These are phyloP conservation scores for Xylaria digitata DNA, from an alignment of 2,329 filamentous ascomycete genomes.

Conservation along the genomic window DNA sequence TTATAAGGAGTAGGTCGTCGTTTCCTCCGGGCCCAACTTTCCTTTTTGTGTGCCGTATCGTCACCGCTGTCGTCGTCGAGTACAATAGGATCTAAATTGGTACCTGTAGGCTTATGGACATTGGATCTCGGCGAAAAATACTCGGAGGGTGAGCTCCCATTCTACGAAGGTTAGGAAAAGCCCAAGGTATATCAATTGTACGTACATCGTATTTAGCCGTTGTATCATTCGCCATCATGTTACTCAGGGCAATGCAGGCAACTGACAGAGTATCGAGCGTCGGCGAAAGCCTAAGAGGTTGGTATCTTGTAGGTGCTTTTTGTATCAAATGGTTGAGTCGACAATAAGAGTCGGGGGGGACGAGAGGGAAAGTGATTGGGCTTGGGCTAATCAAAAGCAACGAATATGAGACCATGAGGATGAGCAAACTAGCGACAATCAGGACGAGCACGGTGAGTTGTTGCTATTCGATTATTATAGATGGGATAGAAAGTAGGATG, in stretches of 20 bases:
- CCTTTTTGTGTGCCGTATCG: not conserved
- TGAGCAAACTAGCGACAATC: not conserved
- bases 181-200: not conserved
- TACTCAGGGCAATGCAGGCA: not conserved
- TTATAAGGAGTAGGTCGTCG: not conserved
- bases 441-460: not conserved
- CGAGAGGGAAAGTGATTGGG: not conserved
- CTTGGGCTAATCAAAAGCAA: not conserved
- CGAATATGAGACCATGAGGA: not conserved
- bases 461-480: not conserved
- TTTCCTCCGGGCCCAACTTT: not conserved
- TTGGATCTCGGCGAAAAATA: not conserved
- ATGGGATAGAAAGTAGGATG: not conserved
- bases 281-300: not conserved
- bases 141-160: too few species aligned
- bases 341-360: not conserved
- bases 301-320: not conserved
- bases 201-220: conserved; percentile 2
- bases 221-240: not conserved
- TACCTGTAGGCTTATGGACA: not conserved
- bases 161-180: conserved; percentile 10
- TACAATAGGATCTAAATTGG: conserved; percentile 5
- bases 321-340: not conserved
- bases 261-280: not conserved
- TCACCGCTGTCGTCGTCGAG: conserved; percentile 3